Evolutionary conservation across 176 grass and related monocot species (phyloP).

Genomic region (Phragmites australis): DNA sequence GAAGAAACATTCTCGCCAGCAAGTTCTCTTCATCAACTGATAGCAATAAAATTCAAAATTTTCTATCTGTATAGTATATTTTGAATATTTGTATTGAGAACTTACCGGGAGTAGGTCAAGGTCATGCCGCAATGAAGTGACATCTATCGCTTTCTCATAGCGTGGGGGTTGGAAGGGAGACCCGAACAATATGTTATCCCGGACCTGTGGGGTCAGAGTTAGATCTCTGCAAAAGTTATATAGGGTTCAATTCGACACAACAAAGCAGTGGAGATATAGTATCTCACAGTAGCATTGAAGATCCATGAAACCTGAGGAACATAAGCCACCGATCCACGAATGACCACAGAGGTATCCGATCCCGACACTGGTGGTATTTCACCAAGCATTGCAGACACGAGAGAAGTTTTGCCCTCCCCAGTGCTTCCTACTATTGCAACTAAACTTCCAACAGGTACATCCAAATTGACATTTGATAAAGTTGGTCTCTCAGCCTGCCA

Average conservation of each 20-base stretch:
- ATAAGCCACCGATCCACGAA: conserved; percentile 88
- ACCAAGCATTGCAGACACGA: conserved; percentile 96
- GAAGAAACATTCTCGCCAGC: neutral
- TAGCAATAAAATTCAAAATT: conserved; percentile 3
- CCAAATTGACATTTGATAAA: conserved; percentile 93
- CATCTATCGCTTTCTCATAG: conserved; percentile 74
- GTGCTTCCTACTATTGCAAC: conserved; percentile 96
- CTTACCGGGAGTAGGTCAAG: conserved; percentile 88
- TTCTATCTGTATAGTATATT: neutral
- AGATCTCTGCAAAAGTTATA: conserved; percentile 16
- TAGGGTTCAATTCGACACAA: neutral
- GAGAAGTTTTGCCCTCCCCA: conserved; percentile 98
- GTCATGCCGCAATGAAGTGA: conserved; percentile 82
- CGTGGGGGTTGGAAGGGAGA: conserved; percentile 73
- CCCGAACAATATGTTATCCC: conserved; percentile 98
- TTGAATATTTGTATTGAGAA: conserved; percentile 25
- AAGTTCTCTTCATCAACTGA: neutral
- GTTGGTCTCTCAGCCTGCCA: conserved; percentile 78
- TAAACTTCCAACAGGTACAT: conserved; percentile 88
- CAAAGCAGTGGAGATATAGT: conserved; percentile 11
- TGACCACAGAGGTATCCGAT: conserved; percentile 64
- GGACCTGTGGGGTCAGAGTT: conserved; percentile 57
- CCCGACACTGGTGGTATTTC: conserved; percentile 76
- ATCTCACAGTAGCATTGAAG: conserved; percentile 96
- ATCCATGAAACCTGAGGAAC: conserved; percentile 99